A percentile compares a stretch with the other conserved stretches of the same genome.
Conservation (phyloP, 352 stramenopile species). For the Pythium diclinum region DNA sequence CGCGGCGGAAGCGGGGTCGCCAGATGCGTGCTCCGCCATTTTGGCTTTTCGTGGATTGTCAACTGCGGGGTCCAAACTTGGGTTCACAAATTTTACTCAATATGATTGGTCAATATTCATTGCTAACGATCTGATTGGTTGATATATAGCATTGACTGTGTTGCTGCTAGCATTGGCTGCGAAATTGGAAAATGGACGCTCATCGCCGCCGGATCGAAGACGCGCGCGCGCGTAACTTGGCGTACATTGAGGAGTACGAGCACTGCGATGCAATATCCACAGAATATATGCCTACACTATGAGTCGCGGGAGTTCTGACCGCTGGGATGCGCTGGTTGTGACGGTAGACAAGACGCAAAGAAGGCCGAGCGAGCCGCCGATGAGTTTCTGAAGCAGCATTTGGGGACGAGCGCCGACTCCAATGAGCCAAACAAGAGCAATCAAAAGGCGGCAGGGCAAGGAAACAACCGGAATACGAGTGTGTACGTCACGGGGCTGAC, state of each 20-base stretch:
- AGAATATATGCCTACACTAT: conserved; percentile 1
- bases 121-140: background rate
- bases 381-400: conserved; percentile 37
- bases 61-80: background rate
- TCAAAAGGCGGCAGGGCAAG: conserved; percentile 17
- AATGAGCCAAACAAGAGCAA: conserved; percentile 18
- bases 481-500: conserved; percentile 78
- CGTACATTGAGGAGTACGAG: conserved; percentile 57
- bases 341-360: conserved; percentile 49
- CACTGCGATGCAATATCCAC: conserved; percentile 9
- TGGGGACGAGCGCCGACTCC: background rate
- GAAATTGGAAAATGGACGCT: conserved; percentile 16
- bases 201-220: conserved; percentile 46
- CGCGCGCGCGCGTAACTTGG: conserved; percentile 66
- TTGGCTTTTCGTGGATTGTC: background rate
- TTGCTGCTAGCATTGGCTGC: background rate
- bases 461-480: conserved; percentile 46
- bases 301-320: background rate
- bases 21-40: background rate
- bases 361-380: conserved; percentile 38
- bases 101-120: background rate
- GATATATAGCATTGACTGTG: background rate
- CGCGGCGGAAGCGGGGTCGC: too few species aligned
- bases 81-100: too few species aligned
- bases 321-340: background rate